Percentiles rank a stretch among this genome's conserved stretches.
phyloP scores from a whole-genome alignment of 805 yeast genomes.

The Priceomyces medius region DNA sequence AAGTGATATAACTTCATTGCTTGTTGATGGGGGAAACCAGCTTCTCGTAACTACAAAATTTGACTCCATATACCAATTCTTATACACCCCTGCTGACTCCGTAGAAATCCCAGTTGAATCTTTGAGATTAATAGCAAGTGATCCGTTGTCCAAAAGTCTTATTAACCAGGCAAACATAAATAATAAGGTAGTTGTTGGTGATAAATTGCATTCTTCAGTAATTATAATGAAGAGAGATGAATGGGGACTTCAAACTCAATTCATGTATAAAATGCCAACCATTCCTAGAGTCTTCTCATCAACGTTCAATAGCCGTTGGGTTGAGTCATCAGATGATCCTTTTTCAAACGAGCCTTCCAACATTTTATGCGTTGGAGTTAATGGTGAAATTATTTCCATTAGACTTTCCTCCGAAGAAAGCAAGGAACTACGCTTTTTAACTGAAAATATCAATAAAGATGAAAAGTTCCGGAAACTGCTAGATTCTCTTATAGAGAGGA shows the following conservation, averaged over 20 bases:
- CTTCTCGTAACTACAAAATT: constrained; percentile 29
- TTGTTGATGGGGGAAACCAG: constrained; percentile 15
- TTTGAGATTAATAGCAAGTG: constrained; percentile 21
- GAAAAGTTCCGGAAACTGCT: constrained; percentile 10
- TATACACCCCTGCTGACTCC: constrained; percentile 9
- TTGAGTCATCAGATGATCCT: constrained; percentile 3
- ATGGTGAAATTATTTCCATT: constrained; percentile 32
- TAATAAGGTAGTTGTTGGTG: constrained; percentile 28
- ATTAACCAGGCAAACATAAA: constrained; percentile 28
- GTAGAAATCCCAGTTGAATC: constrained; percentile 10
- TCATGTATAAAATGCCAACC: constrained; percentile 21
- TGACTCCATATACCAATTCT: constrained; percentile 36
- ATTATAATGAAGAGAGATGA: constrained; percentile 20
- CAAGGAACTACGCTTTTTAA: constrained; percentile 15
- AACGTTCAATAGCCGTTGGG: constrained; percentile 23
- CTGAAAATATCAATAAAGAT: constrained; percentile 11
- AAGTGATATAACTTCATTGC: constrained; percentile 29
- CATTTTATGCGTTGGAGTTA: constrained; percentile 33
- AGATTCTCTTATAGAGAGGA: constrained; percentile 17
- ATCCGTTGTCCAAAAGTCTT: constrained; percentile 32
- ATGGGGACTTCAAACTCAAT: constrained; percentile 7
- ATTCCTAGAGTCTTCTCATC: constrained; percentile 34
- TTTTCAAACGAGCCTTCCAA: background rate
- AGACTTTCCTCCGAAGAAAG: constrained; percentile 13
- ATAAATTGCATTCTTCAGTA: constrained; percentile 35